Percentiles rank a stretch among this genome's conserved stretches.
Conservation (phyloP, 257 asterid species). For the Asclepias syriaca region DNA sequence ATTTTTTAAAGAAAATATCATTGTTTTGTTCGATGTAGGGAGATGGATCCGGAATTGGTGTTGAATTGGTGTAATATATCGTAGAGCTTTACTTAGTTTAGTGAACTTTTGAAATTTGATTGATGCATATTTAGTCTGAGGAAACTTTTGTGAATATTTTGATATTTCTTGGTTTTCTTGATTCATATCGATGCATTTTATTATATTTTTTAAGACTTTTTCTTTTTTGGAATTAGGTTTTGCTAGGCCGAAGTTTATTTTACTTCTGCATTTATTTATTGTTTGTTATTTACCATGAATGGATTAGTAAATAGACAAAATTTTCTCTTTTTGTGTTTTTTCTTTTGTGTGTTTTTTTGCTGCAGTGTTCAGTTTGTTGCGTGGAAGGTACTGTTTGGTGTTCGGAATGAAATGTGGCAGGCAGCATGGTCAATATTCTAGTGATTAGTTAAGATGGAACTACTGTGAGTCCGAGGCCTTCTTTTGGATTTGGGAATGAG, state of each 20-base stretch:
- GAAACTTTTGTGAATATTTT: not conserved
- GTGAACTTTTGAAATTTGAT: not conserved
- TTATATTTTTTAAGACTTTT: not conserved
- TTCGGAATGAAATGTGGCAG: not conserved
- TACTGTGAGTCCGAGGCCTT: constrained; percentile 22
- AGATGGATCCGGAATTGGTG: constrained; percentile 13
- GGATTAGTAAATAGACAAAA: not conserved
- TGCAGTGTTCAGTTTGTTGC: constrained; percentile 12
- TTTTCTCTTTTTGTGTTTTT: not conserved
- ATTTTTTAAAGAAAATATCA: not conserved
- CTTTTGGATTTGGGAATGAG: constrained; percentile 23
- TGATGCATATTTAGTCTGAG: not conserved
- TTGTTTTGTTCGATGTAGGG: not conserved
- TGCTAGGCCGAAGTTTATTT: not conserved
- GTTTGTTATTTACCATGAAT: not conserved
- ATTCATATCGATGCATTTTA: not conserved
- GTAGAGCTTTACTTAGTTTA: not conserved
- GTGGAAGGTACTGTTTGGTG: constrained; percentile 23
- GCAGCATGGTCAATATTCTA: constrained; percentile 33
- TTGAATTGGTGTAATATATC: too few species aligned
- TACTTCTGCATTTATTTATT: not conserved
- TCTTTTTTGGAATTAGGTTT: not conserved
- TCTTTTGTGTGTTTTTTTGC: not conserved
- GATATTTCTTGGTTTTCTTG: not conserved
- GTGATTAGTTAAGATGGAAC: constrained; percentile 25